These are phyloP conservation scores for Euphorbia lathyris DNA, from an alignment of 345 rosid genomes.

Conservation along the genomic window DNA sequence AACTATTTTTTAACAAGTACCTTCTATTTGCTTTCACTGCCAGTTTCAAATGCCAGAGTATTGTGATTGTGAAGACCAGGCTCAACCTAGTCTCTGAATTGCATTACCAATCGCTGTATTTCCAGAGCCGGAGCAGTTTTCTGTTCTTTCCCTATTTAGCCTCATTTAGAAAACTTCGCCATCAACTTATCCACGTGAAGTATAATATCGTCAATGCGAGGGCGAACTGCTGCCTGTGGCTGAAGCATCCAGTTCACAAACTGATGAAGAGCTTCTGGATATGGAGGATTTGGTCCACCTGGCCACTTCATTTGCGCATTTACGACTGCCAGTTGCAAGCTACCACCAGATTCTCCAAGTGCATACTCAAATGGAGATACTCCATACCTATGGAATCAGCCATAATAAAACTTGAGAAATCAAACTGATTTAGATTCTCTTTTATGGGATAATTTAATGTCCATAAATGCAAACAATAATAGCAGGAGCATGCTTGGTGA, in stretches of 20 bases:
- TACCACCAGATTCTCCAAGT: constrained; percentile 95
- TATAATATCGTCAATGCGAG: constrained; percentile 75
- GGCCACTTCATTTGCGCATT: constrained; percentile 99
- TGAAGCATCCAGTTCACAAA: constrained; percentile 98
- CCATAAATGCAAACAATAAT: not conserved
- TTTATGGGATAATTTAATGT: not conserved
- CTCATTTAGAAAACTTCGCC: constrained; percentile 43
- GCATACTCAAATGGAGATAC: constrained; percentile 95
- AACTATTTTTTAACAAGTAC: constrained; percentile 3
- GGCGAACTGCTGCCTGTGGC: constrained; percentile 84
- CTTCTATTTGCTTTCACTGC: constrained; percentile 12
- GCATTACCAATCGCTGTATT: not conserved
- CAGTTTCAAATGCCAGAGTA: not conserved
- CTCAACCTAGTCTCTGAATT: constrained; percentile 4
- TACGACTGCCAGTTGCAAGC: constrained; percentile 83
- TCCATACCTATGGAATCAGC: constrained; percentile 60
- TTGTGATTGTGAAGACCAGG: constrained; percentile 2
- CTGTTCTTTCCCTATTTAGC: not conserved
- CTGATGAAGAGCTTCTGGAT: constrained; percentile 91
- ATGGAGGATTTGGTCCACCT: constrained; percentile 74
- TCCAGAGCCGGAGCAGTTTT: not conserved
- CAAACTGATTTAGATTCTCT: not conserved
- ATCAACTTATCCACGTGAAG: constrained; percentile 94
- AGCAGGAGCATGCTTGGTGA: not conserved
- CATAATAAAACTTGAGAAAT: not conserved